phyloP scores from a whole-genome alignment of 169 alveolate species.

The Plasmodium relictum region DNA sequence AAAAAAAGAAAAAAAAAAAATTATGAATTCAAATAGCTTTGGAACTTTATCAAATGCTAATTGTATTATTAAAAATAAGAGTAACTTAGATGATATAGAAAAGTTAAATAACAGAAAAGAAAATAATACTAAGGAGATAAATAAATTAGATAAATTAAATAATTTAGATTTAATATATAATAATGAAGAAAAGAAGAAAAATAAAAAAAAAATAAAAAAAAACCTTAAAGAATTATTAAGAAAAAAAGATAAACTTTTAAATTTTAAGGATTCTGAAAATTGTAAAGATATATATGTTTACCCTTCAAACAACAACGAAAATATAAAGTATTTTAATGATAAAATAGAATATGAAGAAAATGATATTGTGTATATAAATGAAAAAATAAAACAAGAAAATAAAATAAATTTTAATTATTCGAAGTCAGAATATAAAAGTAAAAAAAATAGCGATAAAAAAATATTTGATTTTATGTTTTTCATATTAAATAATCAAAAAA shows the following conservation, averaged over 20 bases:
- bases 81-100: neutral
- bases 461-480: constrained; percentile 30
- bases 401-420: neutral
- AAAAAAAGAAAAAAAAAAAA: neutral
- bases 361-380: neutral
- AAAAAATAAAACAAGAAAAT: constrained; percentile 15
- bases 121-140: neutral
- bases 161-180: neutral
- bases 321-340: neutral
- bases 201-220: neutral
- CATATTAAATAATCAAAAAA: constrained; percentile 38
- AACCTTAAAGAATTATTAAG: neutral
- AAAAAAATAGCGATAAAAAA: neutral
- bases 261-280: neutral
- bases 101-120: neutral
- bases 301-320: neutral
- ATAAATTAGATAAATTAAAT: neutral
- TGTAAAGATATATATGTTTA: neutral
- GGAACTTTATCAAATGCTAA: neutral
- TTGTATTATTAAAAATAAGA: neutral
- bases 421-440: neutral
- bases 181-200: neutral
- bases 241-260: neutral
- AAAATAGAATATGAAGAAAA: neutral
- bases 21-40: neutral